Evolutionary conservation across 1,284 basidiomycete species (phyloP).

Genomic region (Trametes hirsuta): DNA sequence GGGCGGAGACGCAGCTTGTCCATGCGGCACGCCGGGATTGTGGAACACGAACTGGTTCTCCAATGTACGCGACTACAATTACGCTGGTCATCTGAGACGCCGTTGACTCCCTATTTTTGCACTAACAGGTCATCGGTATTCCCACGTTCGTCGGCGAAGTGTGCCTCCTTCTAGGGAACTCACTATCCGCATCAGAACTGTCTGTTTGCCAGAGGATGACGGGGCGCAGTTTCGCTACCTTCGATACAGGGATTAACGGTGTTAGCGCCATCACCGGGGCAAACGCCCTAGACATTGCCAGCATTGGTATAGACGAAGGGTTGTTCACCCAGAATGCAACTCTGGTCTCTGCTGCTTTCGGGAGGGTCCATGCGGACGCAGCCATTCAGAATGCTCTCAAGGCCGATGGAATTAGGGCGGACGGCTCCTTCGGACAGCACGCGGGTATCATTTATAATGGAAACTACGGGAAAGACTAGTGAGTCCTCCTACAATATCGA

Average conservation of each 20-base stretch:
- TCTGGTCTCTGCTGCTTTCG: constrained; percentile 52
- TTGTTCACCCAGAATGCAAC: constrained; percentile 48
- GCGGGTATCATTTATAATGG: constrained; percentile 64
- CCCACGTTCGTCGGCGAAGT: constrained; percentile 58
- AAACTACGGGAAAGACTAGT: constrained; percentile 69
- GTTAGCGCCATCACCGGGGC: constrained; percentile 60
- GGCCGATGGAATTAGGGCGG: constrained; percentile 63
- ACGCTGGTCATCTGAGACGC: background rate
- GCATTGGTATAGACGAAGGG: constrained; percentile 57
- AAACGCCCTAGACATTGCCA: constrained; percentile 61
- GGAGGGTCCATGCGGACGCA: constrained; percentile 51
- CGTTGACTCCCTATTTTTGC: background rate
- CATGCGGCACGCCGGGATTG: constrained; percentile 58
- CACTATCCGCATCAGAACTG: constrained; percentile 46
- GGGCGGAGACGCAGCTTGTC: constrained; percentile 54
- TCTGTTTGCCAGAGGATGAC: constrained; percentile 55
- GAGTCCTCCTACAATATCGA: constrained; percentile 24
- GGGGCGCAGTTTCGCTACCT: constrained; percentile 53
- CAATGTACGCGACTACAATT: constrained; percentile 31
- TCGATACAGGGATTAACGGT: constrained; percentile 48
- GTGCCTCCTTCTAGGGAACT: constrained; percentile 57
- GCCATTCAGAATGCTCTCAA: constrained; percentile 46
- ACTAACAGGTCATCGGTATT: constrained; percentile 56
- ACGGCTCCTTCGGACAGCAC: constrained; percentile 70
- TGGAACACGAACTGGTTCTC: constrained; percentile 77